Conservation (phyloP, 176 grass and related monocot species). For the Otatea glauca region DNA sequence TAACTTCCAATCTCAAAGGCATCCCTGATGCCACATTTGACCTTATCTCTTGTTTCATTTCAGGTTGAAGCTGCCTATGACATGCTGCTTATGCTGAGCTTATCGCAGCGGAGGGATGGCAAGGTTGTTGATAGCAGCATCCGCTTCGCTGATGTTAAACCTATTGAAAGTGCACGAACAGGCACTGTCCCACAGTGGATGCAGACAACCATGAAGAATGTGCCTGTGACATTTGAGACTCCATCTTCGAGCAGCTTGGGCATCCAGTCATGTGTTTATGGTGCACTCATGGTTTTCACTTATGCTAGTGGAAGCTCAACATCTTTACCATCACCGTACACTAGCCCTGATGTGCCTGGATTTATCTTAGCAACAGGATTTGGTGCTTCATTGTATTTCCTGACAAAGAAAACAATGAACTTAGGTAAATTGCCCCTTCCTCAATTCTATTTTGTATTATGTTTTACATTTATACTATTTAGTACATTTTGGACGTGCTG, state of each 20-base stretch:
- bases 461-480: background rate
- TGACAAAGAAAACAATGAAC: constrained; percentile 89
- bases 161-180: constrained; percentile 53
- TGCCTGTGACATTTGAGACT: constrained; percentile 67
- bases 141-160: constrained; percentile 94
- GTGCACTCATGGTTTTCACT: constrained; percentile 83
- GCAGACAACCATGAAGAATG: constrained; percentile 70
- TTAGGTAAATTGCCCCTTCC: constrained; percentile 61
- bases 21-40: constrained; percentile 38
- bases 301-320: constrained; percentile 78
- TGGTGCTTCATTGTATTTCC: constrained; percentile 87
- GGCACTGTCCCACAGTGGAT: constrained; percentile 69
- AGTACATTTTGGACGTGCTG: background rate
- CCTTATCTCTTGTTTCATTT: constrained; percentile 21
- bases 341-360: constrained; percentile 73
- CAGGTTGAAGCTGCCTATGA: constrained; percentile 97
- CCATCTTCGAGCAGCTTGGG: constrained; percentile 70
- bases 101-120: constrained; percentile 75
- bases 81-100: constrained; percentile 89
- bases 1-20: constrained; percentile 7
- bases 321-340: constrained; percentile 64
- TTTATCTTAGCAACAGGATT: constrained; percentile 83
- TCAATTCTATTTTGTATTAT: background rate
- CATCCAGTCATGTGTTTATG: constrained; percentile 75
- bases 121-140: constrained; percentile 83